These are phyloP conservation scores for Lodderomyces elongisporus DNA, from an alignment of 1,139 yeast species.

Conservation along the genomic window DNA sequence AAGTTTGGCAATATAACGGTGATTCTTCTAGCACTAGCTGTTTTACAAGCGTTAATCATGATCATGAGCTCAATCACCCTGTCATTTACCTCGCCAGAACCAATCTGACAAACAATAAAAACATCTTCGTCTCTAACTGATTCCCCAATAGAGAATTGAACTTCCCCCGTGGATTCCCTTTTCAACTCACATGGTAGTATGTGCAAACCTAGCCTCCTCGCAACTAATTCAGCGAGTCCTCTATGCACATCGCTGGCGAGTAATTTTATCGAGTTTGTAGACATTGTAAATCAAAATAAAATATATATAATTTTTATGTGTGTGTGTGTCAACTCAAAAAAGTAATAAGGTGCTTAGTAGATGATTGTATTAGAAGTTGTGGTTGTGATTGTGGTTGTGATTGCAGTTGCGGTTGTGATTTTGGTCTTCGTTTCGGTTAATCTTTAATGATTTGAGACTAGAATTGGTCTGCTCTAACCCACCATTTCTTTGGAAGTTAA, in stretches of 20 bases:
- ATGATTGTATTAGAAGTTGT: too few relatives aligned
- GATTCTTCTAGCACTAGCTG: slow-evolving; percentile 74
- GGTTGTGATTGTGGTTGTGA: too few relatives aligned
- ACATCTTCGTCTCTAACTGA: slow-evolving; percentile 96
- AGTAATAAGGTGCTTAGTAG: too few relatives aligned
- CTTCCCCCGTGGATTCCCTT: slow-evolving; percentile 68
- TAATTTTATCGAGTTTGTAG: slow-evolving; percentile 80
- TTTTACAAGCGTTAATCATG: slow-evolving; percentile 70
- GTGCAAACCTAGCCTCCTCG: slow-evolving; percentile 57
- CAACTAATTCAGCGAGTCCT: slow-evolving; percentile 74
- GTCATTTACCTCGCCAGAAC: slow-evolving; percentile 75
- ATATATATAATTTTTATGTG: too few relatives aligned
- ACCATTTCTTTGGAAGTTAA: too few relatives aligned
- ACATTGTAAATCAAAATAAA: slow-evolving; percentile 51
- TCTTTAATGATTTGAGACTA: too few relatives aligned
- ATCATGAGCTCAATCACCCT: slow-evolving; percentile 66
- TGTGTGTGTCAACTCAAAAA: too few relatives aligned
- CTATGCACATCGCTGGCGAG: slow-evolving; percentile 90
- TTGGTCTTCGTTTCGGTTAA: too few relatives aligned
- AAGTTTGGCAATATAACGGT: slow-evolving; percentile 78
- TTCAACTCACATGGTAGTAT: slow-evolving; percentile 63
- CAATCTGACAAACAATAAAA: slow-evolving; percentile 86
- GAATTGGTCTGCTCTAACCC: too few relatives aligned
- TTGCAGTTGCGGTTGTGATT: too few relatives aligned
- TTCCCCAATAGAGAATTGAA: slow-evolving; percentile 73